These are phyloP conservation scores for Auriscalpium orientale DNA, from an alignment of 768 basidiomycete species.

Conservation along the genomic window DNA sequence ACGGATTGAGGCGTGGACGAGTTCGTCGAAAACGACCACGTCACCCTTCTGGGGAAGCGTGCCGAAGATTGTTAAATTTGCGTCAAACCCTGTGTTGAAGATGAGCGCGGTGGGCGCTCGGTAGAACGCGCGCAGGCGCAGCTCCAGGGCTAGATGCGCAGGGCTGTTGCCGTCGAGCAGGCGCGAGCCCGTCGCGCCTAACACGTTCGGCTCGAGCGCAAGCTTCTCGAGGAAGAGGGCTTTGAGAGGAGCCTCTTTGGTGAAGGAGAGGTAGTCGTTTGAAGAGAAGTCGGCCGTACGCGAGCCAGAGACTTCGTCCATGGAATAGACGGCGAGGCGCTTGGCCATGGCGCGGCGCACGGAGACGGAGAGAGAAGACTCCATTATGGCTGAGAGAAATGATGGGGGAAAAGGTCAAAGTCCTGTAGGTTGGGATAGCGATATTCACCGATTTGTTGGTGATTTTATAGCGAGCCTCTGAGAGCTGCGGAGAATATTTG, in stretches of 20 bases:
- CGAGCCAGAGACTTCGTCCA: background rate
- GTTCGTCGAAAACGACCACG: conserved; percentile 45
- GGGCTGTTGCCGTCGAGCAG: conserved; percentile 36
- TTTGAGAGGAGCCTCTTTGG: conserved; percentile 27
- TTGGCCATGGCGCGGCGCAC: background rate
- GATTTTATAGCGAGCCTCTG: too few species aligned
- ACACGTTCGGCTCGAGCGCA: conserved; percentile 15
- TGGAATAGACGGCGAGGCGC: background rate
- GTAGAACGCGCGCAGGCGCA: conserved; percentile 32
- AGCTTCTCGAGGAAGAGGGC: conserved; percentile 25
- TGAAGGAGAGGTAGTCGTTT: conserved; percentile 45
- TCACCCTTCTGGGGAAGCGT: conserved; percentile 37
- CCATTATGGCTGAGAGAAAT: background rate
- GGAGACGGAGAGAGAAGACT: background rate
- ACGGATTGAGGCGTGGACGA: conserved; percentile 44
- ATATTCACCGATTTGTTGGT: too few species aligned
- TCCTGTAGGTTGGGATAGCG: too few species aligned
- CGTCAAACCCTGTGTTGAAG: conserved; percentile 47
- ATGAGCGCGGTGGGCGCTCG: conserved; percentile 35
- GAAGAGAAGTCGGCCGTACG: conserved; percentile 30
- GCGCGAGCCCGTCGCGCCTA: conserved; percentile 46
- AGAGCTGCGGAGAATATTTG: too few species aligned
- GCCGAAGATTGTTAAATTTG: conserved; percentile 43
- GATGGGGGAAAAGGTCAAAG: background rate
- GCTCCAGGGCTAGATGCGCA: conserved; percentile 34